phyloP scores from a whole-genome alignment of 495 filamentous ascomycete species.

The Elasticomyces elasticus region DNA sequence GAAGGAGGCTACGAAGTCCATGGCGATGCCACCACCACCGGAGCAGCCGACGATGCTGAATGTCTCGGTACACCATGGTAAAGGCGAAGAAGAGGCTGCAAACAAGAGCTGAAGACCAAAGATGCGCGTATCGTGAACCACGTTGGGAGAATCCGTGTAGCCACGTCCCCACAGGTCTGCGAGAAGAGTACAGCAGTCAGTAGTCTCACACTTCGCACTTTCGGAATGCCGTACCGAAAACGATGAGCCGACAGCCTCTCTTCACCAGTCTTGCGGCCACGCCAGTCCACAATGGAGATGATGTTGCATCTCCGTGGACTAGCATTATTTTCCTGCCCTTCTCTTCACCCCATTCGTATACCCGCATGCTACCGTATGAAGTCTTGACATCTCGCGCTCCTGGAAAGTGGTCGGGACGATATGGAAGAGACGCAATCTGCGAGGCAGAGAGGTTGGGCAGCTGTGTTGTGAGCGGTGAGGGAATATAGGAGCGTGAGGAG shows the following conservation, averaged over 20 bases:
- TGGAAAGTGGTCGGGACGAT: not conserved
- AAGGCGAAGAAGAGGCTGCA: not conserved
- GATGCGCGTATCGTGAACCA: not conserved
- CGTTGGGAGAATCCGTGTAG: not conserved
- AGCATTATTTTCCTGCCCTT: not conserved
- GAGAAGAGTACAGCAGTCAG: not conserved
- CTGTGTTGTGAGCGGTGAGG: not conserved
- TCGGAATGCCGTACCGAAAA: not conserved
- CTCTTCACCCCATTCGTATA: not conserved
- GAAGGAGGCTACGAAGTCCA: constrained; percentile 13
- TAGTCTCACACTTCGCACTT: not conserved
- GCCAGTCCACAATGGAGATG: not conserved
- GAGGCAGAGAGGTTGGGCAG: not conserved
- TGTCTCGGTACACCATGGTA: not conserved
- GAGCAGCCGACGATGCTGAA: constrained; percentile 14
- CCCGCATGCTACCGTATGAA: not conserved
- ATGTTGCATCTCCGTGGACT: not conserved
- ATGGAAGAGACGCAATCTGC: not conserved
- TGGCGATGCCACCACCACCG: constrained; percentile 16
- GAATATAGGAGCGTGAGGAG: not conserved
- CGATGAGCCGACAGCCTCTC: not conserved
- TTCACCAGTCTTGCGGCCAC: not conserved
- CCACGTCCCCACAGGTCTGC: not conserved
- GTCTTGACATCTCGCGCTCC: not conserved
- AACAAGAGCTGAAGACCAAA: not conserved